Percentiles rank a stretch among this genome's conserved stretches.
Evolutionary conservation across 305 asterid genomes (phyloP).

Genomic region (Fraxinus xanthoxyloides): DNA sequence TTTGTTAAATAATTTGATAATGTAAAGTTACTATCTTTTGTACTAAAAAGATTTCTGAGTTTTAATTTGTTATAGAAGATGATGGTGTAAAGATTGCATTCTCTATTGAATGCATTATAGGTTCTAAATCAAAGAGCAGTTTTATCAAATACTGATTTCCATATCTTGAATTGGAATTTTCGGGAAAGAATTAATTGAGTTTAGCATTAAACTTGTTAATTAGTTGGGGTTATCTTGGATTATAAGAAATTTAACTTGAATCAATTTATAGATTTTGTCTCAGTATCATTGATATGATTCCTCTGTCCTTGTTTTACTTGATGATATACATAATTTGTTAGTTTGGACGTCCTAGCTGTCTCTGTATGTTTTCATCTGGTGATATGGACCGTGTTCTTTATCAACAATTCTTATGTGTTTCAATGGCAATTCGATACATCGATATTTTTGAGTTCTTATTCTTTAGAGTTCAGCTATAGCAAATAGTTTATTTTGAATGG

Average conservation of each 20-base stretch:
- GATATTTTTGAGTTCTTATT: not conserved
- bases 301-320: slow-evolving; percentile 2
- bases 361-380: not conserved
- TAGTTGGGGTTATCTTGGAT: not conserved
- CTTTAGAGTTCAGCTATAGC: not conserved
- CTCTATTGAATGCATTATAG: not conserved
- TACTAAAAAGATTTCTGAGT: not conserved
- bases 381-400: not conserved
- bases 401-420: too few relatives aligned
- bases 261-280: not conserved
- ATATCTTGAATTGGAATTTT: not conserved
- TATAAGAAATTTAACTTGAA: not conserved
- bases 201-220: not conserved
- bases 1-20: not conserved
- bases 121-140: not conserved
- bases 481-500: not conserved
- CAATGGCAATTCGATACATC: too few relatives aligned
- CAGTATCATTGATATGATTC: too few relatives aligned
- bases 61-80: not conserved
- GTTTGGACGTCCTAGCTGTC: not conserved
- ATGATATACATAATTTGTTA: not conserved
- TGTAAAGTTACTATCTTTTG: too few relatives aligned
- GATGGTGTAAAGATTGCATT: not conserved
- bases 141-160: not conserved
- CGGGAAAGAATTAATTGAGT: not conserved